Evolutionary conservation across 805 yeast species (phyloP).

Genomic region (Myxozyma monticola): DNA sequence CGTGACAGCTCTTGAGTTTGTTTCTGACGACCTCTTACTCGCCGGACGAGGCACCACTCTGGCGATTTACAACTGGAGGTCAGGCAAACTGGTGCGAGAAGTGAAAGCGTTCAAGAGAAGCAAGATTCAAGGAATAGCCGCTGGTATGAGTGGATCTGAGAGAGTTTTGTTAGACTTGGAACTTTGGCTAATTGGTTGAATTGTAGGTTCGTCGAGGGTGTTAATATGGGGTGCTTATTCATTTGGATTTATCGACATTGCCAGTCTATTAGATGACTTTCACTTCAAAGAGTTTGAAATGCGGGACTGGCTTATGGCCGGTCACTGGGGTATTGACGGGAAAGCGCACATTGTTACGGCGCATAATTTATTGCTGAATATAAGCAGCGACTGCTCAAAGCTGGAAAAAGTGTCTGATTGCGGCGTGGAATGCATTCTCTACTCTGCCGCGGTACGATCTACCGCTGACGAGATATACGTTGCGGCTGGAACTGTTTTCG

Average conservation of each 20-base stretch:
- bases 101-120: constrained; percentile 61
- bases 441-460: constrained; percentile 74
- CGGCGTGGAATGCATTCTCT: constrained; percentile 52
- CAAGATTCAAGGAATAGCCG: constrained; percentile 76
- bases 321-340: constrained; percentile 49
- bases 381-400: constrained; percentile 33
- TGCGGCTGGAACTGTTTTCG: constrained; percentile 93
- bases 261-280: constrained; percentile 37
- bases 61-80: constrained; percentile 51
- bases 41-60: constrained; percentile 75
- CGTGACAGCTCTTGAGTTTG: constrained; percentile 59
- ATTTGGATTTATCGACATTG: constrained; percentile 46
- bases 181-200: too few species aligned
- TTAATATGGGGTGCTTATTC: constrained; percentile 74
- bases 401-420: constrained; percentile 28
- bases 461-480: constrained; percentile 49
- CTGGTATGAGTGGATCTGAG: constrained; percentile 30
- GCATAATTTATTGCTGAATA: constrained; percentile 64
- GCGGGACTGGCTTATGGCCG: constrained; percentile 79
- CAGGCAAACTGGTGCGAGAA: constrained; percentile 42
- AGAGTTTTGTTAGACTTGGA: background rate
- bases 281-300: constrained; percentile 38
- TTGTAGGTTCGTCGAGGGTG: constrained; percentile 37
- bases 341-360: constrained; percentile 65
- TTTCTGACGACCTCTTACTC: constrained; percentile 43